Conservation (phyloP, 2,329 filamentous ascomycete species). For the Dothideomycetes sp. region DNA sequence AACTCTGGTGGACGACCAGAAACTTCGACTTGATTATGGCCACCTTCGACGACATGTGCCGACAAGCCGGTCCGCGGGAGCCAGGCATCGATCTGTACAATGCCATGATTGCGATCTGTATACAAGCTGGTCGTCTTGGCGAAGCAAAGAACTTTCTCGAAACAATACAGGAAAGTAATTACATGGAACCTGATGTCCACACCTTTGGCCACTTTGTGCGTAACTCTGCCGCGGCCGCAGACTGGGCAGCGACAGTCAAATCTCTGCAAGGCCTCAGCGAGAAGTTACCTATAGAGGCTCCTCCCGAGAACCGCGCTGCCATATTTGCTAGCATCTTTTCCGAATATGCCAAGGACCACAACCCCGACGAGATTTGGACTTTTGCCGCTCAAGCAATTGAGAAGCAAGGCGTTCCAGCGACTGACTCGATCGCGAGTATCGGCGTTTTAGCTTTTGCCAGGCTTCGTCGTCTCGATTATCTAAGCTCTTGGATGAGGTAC, state of each 20-base stretch:
- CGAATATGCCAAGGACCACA: conserved; percentile 17
- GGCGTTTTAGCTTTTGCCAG: conserved; percentile 20
- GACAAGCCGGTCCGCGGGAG: not conserved
- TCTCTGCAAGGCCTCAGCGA: conserved; percentile 10
- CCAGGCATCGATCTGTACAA: conserved; percentile 3
- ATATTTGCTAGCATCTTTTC: conserved; percentile 7
- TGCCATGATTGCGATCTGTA: conserved; percentile 7
- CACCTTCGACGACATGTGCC: conserved; percentile 1
- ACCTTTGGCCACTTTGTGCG: conserved; percentile 11
- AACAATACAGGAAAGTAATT: not conserved
- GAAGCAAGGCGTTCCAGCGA: conserved; percentile 19
- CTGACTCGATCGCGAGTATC: conserved; percentile 18
- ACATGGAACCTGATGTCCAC: not conserved
- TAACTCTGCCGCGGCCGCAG: conserved; percentile 13
- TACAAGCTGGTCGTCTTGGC: not conserved
- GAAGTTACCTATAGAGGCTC: not conserved
- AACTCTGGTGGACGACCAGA: conserved; percentile 1
- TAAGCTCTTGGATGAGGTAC: conserved; percentile 21
- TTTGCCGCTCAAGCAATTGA: conserved; percentile 21
- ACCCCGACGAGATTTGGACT: conserved; percentile 19
- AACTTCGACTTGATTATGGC: not conserved
- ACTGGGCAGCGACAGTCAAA: conserved; percentile 14
- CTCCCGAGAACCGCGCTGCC: conserved; percentile 1
- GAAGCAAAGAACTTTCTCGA: conserved; percentile 2
- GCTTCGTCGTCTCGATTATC: conserved; percentile 15